Evolutionary conservation across 208 protist species (phyloP), one percentile per base, ranked within the genome.

Genomic region (Wallacemonas rigidus): DNA sequence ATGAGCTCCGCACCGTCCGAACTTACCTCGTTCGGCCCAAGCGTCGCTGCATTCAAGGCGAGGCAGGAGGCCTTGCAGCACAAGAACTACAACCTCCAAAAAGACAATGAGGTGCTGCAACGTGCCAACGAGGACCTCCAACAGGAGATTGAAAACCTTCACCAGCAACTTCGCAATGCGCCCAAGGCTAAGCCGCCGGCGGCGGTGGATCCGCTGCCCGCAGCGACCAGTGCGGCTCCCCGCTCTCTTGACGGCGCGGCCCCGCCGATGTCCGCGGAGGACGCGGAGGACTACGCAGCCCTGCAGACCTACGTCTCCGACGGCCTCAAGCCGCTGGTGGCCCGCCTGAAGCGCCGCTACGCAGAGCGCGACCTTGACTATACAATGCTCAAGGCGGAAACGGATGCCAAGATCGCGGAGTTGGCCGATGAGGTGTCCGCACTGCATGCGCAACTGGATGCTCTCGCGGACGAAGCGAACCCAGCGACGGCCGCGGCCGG

Each of bases 31-130:
- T 12, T 65, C 4, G 60, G 11, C 2, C 40, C 60, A 7, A 65
- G 60, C 60, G 7, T 3, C 5, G 14, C 36, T 3, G 14, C 60
- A 7, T 65, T 41, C 0, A 45, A 7, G 6, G 50, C 60, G 15
- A 0, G 0, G 11, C 60, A 35, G 0, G 60, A 53, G n/a, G 47
- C 50, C 14, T 41, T 65, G 3, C 60, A 65, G 60, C 60, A 65
- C 41, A 65, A 65, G 60, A 65, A 65, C 60, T 65, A 65, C 43
- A 48, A 45, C 43, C 60, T 65, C 41, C 60, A 65, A 17, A 65
- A 26, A 11, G 64, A 69, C 17, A 74, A 69, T n/a, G 75, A 58
- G 39, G 64, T 75, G 36, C 65, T 85, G 53, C 72, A 75, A 43
- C 47, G 57, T 7, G 71, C 64, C 40, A 85, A 85, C 38, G 74